phyloP scores from a whole-genome alignment of 345 rosid genomes.

The Gynandropsis gynandra region DNA sequence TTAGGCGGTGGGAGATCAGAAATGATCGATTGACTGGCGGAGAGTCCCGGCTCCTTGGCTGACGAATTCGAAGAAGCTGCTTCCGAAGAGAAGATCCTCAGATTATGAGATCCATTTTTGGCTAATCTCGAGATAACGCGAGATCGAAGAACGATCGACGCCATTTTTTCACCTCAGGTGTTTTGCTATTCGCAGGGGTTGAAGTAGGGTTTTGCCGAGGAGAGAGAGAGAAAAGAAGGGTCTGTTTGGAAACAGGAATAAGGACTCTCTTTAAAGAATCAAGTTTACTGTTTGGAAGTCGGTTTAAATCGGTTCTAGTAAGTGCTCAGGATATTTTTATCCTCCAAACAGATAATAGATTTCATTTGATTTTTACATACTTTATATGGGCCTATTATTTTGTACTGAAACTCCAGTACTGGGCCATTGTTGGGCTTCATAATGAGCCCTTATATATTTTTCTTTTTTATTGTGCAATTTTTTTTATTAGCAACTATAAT shows the following conservation, averaged over 20 bases:
- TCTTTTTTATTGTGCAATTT: too few species aligned
- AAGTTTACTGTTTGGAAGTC: conserved; percentile 22
- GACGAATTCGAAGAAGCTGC: conserved; percentile 32
- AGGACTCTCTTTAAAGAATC: background rate
- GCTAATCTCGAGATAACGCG: conserved; percentile 30
- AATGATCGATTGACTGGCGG: conserved; percentile 42
- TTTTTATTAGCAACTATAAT: too few species aligned
- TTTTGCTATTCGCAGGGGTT: conserved; percentile 20
- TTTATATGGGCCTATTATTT: too few species aligned
- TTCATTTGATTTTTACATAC: background rate
- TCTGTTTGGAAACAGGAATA: conserved; percentile 22
- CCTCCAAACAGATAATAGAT: background rate
- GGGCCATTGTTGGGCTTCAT: too few species aligned
- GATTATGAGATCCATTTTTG: conserved; percentile 19
- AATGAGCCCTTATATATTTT: too few species aligned
- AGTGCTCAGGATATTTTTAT: conserved; percentile 14
- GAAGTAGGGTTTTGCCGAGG: conserved; percentile 26
- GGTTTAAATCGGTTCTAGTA: conserved; percentile 13
- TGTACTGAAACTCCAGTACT: too few species aligned
- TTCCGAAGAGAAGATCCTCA: conserved; percentile 34
- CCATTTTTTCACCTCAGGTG: conserved; percentile 42
- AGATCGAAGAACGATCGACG: conserved; percentile 43
- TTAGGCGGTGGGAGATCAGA: conserved; percentile 35
- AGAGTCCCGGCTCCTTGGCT: conserved; percentile 30
- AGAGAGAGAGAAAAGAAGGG: background rate